Evolutionary conservation across 345 rosid genomes (phyloP).

Genomic region (Eucalyptus pauciflora): DNA sequence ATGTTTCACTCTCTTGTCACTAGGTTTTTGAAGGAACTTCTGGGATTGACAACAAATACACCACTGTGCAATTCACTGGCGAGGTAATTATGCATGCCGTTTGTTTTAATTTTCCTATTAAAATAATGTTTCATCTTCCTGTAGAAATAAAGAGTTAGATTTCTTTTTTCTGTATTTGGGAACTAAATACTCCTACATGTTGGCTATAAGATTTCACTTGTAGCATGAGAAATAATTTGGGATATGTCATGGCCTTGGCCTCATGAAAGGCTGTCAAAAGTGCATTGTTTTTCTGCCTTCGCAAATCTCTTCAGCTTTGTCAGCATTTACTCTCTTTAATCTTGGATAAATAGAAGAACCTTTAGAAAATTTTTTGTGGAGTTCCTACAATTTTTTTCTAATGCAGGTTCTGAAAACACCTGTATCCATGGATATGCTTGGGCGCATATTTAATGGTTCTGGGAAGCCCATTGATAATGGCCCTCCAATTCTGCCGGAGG

Average conservation of each 20-base stretch:
- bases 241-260: not conserved
- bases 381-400: not conserved
- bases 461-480: slow-evolving; percentile 96
- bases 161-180: not conserved
- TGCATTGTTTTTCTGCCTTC: not conserved
- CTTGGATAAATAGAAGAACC: not conserved
- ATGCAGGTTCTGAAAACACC: slow-evolving; percentile 81
- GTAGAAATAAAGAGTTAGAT: not conserved
- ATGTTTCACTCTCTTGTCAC: not conserved
- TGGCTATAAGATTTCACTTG: not conserved
- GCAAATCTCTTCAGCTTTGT: not conserved
- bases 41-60: slow-evolving; percentile 88
- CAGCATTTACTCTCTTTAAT: not conserved
- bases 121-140: not conserved
- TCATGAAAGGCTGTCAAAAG: not conserved
- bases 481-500: slow-evolving; percentile 88
- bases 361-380: not conserved
- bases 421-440: slow-evolving; percentile 92
- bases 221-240: not conserved
- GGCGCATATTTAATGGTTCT: slow-evolving; percentile 93
- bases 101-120: not conserved
- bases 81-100: slow-evolving; percentile 28
- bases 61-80: slow-evolving; percentile 88
- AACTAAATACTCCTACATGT: not conserved
- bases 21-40: slow-evolving; percentile 95